These are phyloP conservation scores for Lactifluus subvellereus DNA, from an alignment of 768 basidiomycete species.

Conservation along the genomic window DNA sequence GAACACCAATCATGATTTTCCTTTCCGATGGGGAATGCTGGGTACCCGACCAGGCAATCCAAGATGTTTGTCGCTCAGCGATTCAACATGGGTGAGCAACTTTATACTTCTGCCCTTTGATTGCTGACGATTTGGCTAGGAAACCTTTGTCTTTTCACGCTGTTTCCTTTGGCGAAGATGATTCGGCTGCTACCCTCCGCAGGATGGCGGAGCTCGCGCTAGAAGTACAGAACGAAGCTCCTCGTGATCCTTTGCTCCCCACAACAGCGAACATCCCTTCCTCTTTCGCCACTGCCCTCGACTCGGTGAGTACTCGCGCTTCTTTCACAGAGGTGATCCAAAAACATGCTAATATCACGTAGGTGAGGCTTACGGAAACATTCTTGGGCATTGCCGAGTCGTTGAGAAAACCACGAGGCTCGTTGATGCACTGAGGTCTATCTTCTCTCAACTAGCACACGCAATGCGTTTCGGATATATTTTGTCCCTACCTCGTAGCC, in stretches of 20 bases:
- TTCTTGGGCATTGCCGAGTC: too few relatives aligned
- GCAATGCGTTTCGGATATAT: too few relatives aligned
- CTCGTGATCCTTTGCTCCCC: conserved; percentile 31
- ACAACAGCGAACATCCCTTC: neutral
- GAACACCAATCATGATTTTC: conserved; percentile 49
- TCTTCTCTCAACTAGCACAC: too few relatives aligned
- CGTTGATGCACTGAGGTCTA: too few relatives aligned
- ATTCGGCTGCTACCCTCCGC: conserved; percentile 30
- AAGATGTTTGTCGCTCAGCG: conserved; percentile 39
- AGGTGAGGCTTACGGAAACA: too few relatives aligned
- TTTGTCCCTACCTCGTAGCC: too few relatives aligned
- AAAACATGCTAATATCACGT: too few relatives aligned
- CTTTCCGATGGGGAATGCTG: conserved; percentile 50
- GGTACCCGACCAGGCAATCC: conserved; percentile 35
- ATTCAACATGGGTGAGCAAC: conserved; percentile 38
- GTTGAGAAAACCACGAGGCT: too few relatives aligned
- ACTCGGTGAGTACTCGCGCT: too few relatives aligned
- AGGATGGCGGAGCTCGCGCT: conserved; percentile 51
- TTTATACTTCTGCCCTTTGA: neutral
- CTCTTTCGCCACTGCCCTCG: too few relatives aligned
- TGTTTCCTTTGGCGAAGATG: conserved; percentile 38
- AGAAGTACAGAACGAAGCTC: conserved; percentile 41
- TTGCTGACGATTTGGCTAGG: neutral
- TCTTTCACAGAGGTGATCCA: too few relatives aligned
- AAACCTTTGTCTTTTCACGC: conserved; percentile 38